Conservation (phyloP, 306 rosid genomes). For the Cucurbita pepo region DNA sequence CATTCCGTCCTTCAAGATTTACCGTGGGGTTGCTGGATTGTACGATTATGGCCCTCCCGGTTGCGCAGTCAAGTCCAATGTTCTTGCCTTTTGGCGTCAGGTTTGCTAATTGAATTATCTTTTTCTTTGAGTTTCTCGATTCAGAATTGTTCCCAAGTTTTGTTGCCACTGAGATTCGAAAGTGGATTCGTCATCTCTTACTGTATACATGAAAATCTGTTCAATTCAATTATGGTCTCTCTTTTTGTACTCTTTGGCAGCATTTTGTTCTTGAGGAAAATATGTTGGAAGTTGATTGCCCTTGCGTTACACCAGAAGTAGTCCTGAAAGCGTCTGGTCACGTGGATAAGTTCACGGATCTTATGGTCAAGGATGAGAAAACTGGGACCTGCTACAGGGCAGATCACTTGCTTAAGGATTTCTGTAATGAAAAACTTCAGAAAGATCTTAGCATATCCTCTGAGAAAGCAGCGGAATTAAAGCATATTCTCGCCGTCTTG, state of each 20-base stretch:
- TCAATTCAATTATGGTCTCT: not conserved
- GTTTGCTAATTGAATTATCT: slow-evolving; percentile 9
- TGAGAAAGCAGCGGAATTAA: slow-evolving; percentile 55
- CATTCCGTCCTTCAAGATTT: slow-evolving; percentile 65
- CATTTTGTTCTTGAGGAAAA: slow-evolving; percentile 92
- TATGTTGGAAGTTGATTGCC: slow-evolving; percentile 96
- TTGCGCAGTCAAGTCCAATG: slow-evolving; percentile 67
- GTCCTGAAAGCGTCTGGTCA: slow-evolving; percentile 91
- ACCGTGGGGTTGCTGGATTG: slow-evolving; percentile 80
- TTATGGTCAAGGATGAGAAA: slow-evolving; percentile 85
- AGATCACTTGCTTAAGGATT: slow-evolving; percentile 84
- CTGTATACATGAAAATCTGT: not conserved
- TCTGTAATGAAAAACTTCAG: slow-evolving; percentile 70
- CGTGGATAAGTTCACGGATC: slow-evolving; percentile 89
- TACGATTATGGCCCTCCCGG: slow-evolving; percentile 88
- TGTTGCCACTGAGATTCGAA: not conserved
- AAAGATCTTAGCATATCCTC: slow-evolving; percentile 56
- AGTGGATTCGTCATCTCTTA: not conserved
- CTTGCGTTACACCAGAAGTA: slow-evolving; percentile 82
- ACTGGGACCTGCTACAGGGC: slow-evolving; percentile 81
- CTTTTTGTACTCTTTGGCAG: not conserved
- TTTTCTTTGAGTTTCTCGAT: not conserved
- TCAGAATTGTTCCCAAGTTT: not conserved
- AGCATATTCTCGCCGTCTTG: slow-evolving; percentile 47
- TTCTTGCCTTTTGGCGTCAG: slow-evolving; percentile 80